These are phyloP conservation scores for Arachis monticola DNA, from an alignment of 331 rosid species.

Conservation along the genomic window DNA sequence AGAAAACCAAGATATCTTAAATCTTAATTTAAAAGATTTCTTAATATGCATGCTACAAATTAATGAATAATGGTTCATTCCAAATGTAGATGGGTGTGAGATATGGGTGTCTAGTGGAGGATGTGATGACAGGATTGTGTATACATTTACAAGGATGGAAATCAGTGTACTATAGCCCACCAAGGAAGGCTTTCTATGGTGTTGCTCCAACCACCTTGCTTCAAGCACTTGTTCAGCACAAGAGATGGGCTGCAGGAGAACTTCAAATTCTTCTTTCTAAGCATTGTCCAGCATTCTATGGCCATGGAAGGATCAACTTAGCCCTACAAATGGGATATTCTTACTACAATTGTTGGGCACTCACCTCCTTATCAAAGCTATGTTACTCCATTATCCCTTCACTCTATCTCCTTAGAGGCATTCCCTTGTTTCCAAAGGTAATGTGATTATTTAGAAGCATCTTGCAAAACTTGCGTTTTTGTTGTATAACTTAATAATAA, in stretches of 20 bases:
- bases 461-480: not conserved
- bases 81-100: constrained; percentile 53
- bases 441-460: no score
- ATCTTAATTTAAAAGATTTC: no score
- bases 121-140: constrained; percentile 58
- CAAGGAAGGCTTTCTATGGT: constrained; percentile 59
- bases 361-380: constrained; percentile 46
- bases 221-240: constrained; percentile 57
- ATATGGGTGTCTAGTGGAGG: constrained; percentile 61
- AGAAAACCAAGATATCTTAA: no score
- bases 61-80: not conserved
- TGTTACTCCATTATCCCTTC: constrained; percentile 61
- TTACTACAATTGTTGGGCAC: constrained; percentile 53
- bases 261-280: constrained; percentile 52
- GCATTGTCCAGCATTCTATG: constrained; percentile 50
- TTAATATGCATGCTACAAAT: no score
- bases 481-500: not conserved
- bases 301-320: constrained; percentile 49
- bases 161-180: constrained; percentile 58
- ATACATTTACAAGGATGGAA: constrained; percentile 64
- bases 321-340: constrained; percentile 57
- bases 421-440: constrained; percentile 63
- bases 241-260: constrained; percentile 72
- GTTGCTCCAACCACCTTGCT: constrained; percentile 50
- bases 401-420: constrained; percentile 56